phyloP scores from a whole-genome alignment of 192 early-diverging fungal genomes.

The Podila minutissima region DNA sequence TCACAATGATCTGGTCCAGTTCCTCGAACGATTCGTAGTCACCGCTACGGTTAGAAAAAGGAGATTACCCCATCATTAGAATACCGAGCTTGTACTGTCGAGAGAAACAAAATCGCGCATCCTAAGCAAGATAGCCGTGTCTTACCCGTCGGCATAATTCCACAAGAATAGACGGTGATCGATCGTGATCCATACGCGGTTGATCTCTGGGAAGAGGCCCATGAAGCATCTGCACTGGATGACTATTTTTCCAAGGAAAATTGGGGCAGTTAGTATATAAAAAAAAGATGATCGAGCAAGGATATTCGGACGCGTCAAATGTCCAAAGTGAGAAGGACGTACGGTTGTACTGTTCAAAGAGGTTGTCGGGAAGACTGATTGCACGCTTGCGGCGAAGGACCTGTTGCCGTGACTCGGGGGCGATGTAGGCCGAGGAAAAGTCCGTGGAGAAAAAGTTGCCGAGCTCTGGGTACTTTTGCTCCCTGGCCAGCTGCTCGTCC shows the following conservation, averaged over 20 bases:
- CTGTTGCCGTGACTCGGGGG: conserved; percentile 59
- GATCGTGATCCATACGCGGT: conserved; percentile 92
- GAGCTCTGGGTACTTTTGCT: conserved; percentile 54
- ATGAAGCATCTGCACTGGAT: conserved; percentile 84
- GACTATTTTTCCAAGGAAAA: conserved; percentile 10
- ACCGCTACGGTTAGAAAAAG: conserved; percentile 6
- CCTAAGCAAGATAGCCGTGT: neutral
- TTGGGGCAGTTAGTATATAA: neutral
- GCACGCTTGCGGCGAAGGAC: conserved; percentile 68
- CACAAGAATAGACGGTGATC: conserved; percentile 90
- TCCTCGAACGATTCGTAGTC: conserved; percentile 83
- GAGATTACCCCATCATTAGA: neutral
- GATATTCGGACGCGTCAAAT: neutral
- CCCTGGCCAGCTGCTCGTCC: conserved; percentile 48
- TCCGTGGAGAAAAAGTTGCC: conserved; percentile 55
- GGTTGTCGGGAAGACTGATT: conserved; percentile 76
- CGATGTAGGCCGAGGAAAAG: conserved; percentile 64
- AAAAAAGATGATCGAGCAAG: neutral
- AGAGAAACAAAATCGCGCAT: neutral
- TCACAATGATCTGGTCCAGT: conserved; percentile 89
- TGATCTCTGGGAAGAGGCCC: conserved; percentile 92
- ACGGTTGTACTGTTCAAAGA: conserved; percentile 84
- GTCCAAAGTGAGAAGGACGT: conserved; percentile 1
- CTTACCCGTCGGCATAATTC: conserved; percentile 86
- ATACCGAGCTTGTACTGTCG: neutral